These are phyloP conservation scores for Rhynchosporium secalis DNA, from an alignment of 2,329 filamentous ascomycete genomes.

Conservation along the genomic window DNA sequence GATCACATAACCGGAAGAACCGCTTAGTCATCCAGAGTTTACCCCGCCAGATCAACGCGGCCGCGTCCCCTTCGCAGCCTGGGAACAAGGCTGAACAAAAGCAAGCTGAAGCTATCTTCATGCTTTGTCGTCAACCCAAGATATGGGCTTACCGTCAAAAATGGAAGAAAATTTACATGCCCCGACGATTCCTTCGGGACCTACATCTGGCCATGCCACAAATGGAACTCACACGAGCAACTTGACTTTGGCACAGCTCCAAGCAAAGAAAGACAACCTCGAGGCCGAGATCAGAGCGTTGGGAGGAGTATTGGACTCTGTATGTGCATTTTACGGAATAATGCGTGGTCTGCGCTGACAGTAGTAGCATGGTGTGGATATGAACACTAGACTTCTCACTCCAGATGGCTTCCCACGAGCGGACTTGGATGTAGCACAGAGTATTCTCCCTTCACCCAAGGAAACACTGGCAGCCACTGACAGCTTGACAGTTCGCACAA, in stretches of 20 bases:
- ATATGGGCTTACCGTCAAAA: constrained; percentile 36
- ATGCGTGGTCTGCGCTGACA: constrained; percentile 18
- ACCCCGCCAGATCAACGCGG: constrained; percentile 28
- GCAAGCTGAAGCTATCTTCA: constrained; percentile 3
- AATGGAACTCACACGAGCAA: constrained; percentile 63
- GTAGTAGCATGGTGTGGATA: constrained; percentile 81
- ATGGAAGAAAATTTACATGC: constrained; percentile 70
- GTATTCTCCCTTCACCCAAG: constrained; percentile 50
- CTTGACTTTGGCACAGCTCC: constrained; percentile 75
- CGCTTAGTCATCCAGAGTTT: constrained; percentile 13
- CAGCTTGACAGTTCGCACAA: constrained; percentile 75
- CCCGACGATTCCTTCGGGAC: constrained; percentile 75
- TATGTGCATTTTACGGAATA: constrained; percentile 47
- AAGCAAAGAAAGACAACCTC: constrained; percentile 78
- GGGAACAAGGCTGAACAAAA: constrained; percentile 28
- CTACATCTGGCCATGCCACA: constrained; percentile 59
- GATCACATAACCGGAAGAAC: not conserved
- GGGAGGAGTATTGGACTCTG: constrained; percentile 83
- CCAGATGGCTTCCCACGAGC: constrained; percentile 88
- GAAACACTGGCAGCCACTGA: constrained; percentile 17
- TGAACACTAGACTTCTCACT: constrained; percentile 85
- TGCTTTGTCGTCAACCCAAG: constrained; percentile 7
- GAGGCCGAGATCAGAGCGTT: constrained; percentile 87
- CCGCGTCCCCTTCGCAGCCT: constrained; percentile 25
- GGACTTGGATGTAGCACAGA: constrained; percentile 93